A percentile compares a stretch with the other conserved stretches of the same genome.
Evolutionary conservation across 257 asterid genomes (phyloP).

Genomic region (Penstemon eatonii): DNA sequence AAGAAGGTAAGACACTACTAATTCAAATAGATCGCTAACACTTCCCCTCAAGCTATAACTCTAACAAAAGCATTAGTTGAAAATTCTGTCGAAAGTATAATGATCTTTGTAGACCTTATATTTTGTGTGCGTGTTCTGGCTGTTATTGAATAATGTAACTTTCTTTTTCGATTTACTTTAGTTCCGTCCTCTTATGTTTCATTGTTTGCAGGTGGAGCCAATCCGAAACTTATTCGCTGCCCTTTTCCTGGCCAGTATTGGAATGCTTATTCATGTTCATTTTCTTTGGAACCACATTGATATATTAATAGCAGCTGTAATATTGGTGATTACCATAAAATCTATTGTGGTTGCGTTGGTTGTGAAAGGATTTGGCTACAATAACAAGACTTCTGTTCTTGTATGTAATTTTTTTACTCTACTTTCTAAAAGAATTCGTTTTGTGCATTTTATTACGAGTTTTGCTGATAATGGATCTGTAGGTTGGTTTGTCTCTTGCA

Average conservation of each 20-base stretch:
- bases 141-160: slow-evolving; percentile 1
- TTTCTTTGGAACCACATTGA: slow-evolving; percentile 89
- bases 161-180: slow-evolving; percentile 3
- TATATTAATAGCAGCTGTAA: slow-evolving; percentile 76
- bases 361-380: slow-evolving; percentile 83
- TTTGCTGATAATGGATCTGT: slow-evolving; percentile 23
- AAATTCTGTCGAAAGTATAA: background rate
- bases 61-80: background rate
- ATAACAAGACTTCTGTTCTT: slow-evolving; percentile 68
- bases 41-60: too few relatives aligned
- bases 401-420: slow-evolving; percentile 45
- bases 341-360: slow-evolving; percentile 63
- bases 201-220: slow-evolving; percentile 70
- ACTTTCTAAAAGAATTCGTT: slow-evolving; percentile 5
- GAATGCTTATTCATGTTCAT: slow-evolving; percentile 84
- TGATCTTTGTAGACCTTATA: background rate
- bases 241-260: slow-evolving; percentile 86
- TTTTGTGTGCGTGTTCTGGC: background rate
- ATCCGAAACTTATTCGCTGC: slow-evolving; percentile 80
- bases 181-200: slow-evolving; percentile 33
- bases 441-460: slow-evolving; percentile 17
- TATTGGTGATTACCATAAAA: slow-evolving; percentile 65
- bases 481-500: slow-evolving; percentile 94
- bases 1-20: too few relatives aligned
- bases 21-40: too few relatives aligned